Evolutionary conservation across 352 stramenopile species (phyloP), one percentile per base, ranked within the genome.

Genomic region (Aphanomyces cochlioides): DNA sequence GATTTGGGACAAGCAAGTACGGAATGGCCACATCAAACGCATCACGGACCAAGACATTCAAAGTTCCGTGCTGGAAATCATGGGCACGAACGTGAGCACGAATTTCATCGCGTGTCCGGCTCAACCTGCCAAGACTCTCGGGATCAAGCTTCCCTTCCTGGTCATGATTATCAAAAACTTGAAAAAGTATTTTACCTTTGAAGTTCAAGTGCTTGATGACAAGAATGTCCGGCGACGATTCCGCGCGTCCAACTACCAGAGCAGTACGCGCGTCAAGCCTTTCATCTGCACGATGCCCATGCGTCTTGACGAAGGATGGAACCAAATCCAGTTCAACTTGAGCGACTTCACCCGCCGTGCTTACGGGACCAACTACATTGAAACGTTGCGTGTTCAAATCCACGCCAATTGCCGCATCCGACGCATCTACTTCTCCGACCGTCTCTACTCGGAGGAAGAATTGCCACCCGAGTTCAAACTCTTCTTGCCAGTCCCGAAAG

Each of bases 141-240:
- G 93, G 45, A 98, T 99, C 79, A 99, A 98, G 77, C 81, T 99
- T 66, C 96, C 96, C 39, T 99, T 98, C 76, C 83, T 99, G 12
- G 96, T 99, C 37, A 99, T 99, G 93, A 98, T 99, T 74, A 96
- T 99, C 71, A 99, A 99, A 83, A 98, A 99, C 80, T 77, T 98
- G 47, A 98, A 98, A 69, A 99, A 98, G 83, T 98, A 99, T 79
- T 99, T 99, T 75, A 98, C 96, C 39, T 99, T 99, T 73, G 96
- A 99, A 79, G 96, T 99, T 34, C 93, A 98, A 82, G 95, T 99
- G 57, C 85, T 98, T 19, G 96, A 99, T 75, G 96, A 99, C 82
- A 98, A 99, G 86, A 98, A 98, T 73, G 94, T 99, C 56, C 90
- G 93, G 45, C 90, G 95, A 71, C 83, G 96, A 67, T 99, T 99